phyloP scores from a whole-genome alignment of 805 yeast species.

The Millerozyma acaciae region DNA sequence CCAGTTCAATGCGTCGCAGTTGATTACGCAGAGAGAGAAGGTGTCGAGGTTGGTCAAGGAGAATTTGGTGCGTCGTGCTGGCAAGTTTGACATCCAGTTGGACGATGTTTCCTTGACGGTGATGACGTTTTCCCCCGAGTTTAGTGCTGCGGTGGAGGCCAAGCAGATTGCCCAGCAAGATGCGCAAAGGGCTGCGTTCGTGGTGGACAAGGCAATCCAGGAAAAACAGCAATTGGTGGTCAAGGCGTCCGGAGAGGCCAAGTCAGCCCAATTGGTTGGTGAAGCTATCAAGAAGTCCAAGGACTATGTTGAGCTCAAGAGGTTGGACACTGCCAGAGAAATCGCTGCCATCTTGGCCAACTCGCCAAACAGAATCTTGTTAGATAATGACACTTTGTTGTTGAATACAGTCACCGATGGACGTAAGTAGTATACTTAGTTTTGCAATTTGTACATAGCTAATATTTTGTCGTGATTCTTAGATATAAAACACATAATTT shows the following conservation, averaged over 20 bases:
- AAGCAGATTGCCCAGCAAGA: slow-evolving; percentile 99
- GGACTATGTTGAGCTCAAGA: slow-evolving; percentile 94
- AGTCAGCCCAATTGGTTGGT: slow-evolving; percentile 96
- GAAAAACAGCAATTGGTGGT: slow-evolving; percentile 97
- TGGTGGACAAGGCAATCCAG: slow-evolving; percentile 95
- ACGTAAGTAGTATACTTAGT: slow-evolving; percentile 37
- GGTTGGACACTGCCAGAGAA: slow-evolving; percentile 95
- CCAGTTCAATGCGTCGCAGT: slow-evolving; percentile 96
- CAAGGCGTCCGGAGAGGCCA: slow-evolving; percentile 97
- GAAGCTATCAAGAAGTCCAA: slow-evolving; percentile 95
- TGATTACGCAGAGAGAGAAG: slow-evolving; percentile 97
- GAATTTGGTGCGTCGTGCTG: slow-evolving; percentile 84
- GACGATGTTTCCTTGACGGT: slow-evolving; percentile 96
- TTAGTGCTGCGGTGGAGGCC: slow-evolving; percentile 96
- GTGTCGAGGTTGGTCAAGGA: slow-evolving; percentile 91
- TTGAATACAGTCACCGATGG: slow-evolving; percentile 83
- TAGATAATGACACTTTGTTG: slow-evolving; percentile 88
- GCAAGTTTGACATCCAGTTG: slow-evolving; percentile 77
- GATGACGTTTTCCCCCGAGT: slow-evolving; percentile 98
- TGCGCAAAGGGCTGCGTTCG: slow-evolving; percentile 96
- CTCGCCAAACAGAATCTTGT: slow-evolving; percentile 87
- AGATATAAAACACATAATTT: slow-evolving; percentile 11
- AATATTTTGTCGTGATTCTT: neutral
- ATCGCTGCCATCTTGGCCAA: slow-evolving; percentile 80
- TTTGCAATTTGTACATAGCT: slow-evolving; percentile 4